These are phyloP conservation scores for Aquilaria yunnanensis DNA, from an alignment of 345 rosid genomes.

Conservation along the genomic window DNA sequence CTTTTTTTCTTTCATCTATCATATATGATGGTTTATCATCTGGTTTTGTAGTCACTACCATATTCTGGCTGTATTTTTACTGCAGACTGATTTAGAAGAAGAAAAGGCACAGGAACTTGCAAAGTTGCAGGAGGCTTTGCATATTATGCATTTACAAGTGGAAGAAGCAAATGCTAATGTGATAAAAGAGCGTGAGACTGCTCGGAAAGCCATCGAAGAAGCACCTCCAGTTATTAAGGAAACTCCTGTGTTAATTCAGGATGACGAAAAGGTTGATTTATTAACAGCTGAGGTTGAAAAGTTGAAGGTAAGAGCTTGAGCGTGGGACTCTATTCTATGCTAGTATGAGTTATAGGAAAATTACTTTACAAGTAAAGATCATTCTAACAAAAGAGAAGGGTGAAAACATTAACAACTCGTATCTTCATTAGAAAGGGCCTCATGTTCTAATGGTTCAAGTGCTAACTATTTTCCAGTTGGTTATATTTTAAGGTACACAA, in stretches of 20 bases:
- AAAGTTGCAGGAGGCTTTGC: constrained; percentile 78
- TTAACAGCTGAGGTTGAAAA: constrained; percentile 71
- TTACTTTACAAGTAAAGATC: no score
- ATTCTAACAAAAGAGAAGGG: no score
- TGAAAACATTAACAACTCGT: no score
- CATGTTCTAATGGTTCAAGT: no score
- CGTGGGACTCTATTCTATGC: background rate
- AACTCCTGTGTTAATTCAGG: constrained; percentile 92
- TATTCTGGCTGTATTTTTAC: constrained; percentile 10
- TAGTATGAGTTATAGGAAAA: no score
- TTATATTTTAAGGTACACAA: no score
- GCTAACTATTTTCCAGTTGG: no score
- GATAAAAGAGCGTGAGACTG: constrained; percentile 81
- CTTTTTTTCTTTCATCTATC: constrained; percentile 11
- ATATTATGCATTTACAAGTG: constrained; percentile 68
- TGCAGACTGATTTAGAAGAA: constrained; percentile 89
- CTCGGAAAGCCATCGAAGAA: constrained; percentile 91
- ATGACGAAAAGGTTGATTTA: constrained; percentile 71
- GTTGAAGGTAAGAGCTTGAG: constrained; percentile 55
- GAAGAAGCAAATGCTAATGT: constrained; percentile 85
- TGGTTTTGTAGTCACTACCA: background rate
- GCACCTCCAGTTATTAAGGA: constrained; percentile 95
- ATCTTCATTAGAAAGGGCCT: no score
- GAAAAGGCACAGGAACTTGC: constrained; percentile 87
- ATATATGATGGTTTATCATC: background rate